phyloP scores from a whole-genome alignment of 176 grass and related monocot genomes.

The Hordeum vulgare region MorexV3_pseudomolecules_assembly NC_058519.1:383613249-383613748 shows the following conservation, averaged over 20 bases:
- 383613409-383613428: too few relatives aligned
- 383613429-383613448: slow-evolving; percentile 16
- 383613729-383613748: slow-evolving; percentile 52
- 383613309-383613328: slow-evolving; percentile 35
- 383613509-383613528: slow-evolving; percentile 3
- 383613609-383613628: slow-evolving; percentile 47
- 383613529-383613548: slow-evolving; percentile 77
- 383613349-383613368: background rate
- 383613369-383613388: background rate
- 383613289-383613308: slow-evolving; percentile 67
- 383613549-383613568: slow-evolving; percentile 63
- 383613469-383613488: slow-evolving; percentile 52
- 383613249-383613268: slow-evolving; percentile 50
- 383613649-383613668: slow-evolving; percentile 50
- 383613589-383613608: slow-evolving; percentile 55
- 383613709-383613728: slow-evolving; percentile 56
- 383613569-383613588: slow-evolving; percentile 72
- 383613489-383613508: slow-evolving; percentile 46
- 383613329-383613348: background rate
- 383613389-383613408: background rate
- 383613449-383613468: slow-evolving; percentile 52
- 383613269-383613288: slow-evolving; percentile 62
- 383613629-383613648: slow-evolving; percentile 66
- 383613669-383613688: slow-evolving; percentile 50
- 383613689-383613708: slow-evolving; percentile 50